These are phyloP conservation scores for Dactylellina parvicollis DNA, from an alignment of 2,329 filamentous ascomycete genomes.

Conservation along the genomic window DNA sequence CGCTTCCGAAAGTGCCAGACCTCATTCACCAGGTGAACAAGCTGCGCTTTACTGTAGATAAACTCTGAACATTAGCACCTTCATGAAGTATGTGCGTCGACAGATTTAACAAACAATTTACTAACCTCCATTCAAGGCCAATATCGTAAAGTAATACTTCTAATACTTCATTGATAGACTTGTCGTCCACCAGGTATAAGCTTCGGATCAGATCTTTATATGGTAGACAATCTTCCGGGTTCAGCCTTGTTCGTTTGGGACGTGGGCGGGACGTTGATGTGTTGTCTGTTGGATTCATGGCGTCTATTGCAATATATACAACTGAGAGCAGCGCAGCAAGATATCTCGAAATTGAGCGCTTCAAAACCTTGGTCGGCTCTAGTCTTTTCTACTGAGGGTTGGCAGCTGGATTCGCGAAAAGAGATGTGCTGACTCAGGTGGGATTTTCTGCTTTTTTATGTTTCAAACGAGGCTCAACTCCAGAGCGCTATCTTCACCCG, in stretches of 20 bases:
- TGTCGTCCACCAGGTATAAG: slow-evolving; percentile 14
- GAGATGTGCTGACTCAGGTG: too few relatives aligned
- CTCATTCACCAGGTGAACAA: slow-evolving; percentile 17
- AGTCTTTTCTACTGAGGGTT: too few relatives aligned
- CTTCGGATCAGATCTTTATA: slow-evolving; percentile 1
- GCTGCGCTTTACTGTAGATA: background rate
- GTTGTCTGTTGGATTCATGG: too few relatives aligned
- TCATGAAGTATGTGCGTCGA: background rate
- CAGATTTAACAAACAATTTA: background rate
- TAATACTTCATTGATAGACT: background rate
- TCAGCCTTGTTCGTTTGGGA: slow-evolving; percentile 14
- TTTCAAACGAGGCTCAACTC: too few relatives aligned
- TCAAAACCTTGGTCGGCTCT: too few relatives aligned
- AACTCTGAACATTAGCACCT: background rate
- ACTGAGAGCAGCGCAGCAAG: too few relatives aligned
- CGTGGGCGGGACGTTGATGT: too few relatives aligned
- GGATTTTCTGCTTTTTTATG: too few relatives aligned
- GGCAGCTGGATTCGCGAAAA: too few relatives aligned
- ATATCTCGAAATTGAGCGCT: too few relatives aligned
- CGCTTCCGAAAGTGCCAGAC: slow-evolving; percentile 17
- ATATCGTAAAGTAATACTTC: background rate
- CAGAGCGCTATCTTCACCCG: too few relatives aligned
- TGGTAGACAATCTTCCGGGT: background rate
- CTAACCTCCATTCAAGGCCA: background rate
- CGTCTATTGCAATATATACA: too few relatives aligned